Conservation (phyloP, 176 grass and related monocot species). For the Rhipidocladum racemiflorum region DNA sequence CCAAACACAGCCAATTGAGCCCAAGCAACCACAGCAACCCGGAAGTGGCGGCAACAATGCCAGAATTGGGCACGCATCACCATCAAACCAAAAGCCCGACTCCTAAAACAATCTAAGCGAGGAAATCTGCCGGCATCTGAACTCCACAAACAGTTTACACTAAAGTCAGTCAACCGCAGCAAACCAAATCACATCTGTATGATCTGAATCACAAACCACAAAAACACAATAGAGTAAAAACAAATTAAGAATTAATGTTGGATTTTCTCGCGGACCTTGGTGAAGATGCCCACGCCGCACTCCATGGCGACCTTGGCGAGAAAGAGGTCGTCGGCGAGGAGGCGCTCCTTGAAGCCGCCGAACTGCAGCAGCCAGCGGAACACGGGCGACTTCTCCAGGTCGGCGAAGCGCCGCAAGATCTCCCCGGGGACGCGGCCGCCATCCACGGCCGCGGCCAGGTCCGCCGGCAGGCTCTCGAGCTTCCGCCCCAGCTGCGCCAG, state of each 20-base stretch:
- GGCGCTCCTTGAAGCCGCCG: slow-evolving; percentile 92
- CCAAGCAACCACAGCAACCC: background rate
- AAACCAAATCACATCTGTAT: slow-evolving; percentile 26
- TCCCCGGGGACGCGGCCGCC: slow-evolving; percentile 59
- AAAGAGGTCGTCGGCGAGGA: slow-evolving; percentile 98
- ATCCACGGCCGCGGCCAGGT: slow-evolving; percentile 74
- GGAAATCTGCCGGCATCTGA: slow-evolving; percentile 7
- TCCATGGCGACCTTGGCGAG: slow-evolving; percentile 89
- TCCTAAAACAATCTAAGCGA: slow-evolving; percentile 15
- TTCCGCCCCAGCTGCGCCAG: slow-evolving; percentile 67
- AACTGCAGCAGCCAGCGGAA: slow-evolving; percentile 87
- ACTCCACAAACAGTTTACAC: slow-evolving; percentile 22
- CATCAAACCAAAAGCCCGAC: slow-evolving; percentile 13
- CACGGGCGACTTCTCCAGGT: slow-evolving; percentile 65
- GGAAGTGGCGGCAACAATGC: background rate
- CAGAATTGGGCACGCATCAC: slow-evolving; percentile 13
- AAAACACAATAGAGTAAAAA: background rate
- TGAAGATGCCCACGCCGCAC: slow-evolving; percentile 95
- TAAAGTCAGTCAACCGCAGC: background rate
- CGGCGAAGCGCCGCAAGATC: slow-evolving; percentile 68
- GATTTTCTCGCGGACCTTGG: slow-evolving; percentile 52
- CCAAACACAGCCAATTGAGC: background rate
- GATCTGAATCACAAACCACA: slow-evolving; percentile 27
- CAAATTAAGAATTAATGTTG: background rate
- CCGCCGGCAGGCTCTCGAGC: slow-evolving; percentile 76